Base-by-base conservation (phyloP, 2,329 filamentous ascomycete species). In the Beauveria brongniartii region DNA sequence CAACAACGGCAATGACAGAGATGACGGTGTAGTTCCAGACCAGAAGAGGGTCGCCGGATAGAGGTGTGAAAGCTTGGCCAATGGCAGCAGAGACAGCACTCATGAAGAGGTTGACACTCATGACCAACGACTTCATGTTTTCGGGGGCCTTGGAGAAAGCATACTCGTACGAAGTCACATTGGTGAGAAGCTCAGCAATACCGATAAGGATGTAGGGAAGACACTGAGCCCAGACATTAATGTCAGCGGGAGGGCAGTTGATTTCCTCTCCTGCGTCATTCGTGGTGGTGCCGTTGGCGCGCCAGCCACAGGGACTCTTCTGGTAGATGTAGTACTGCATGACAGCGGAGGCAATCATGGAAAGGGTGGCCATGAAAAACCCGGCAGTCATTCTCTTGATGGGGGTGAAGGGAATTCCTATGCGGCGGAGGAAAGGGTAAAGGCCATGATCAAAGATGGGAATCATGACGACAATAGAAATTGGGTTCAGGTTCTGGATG, bases 121-220 rank as follows among this genome's bases (percentile, higher is more conserved):
- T 80, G 67, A 92, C 87, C n/a, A 92, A 79, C 1, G 86, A 89
- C 65, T 88, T 86, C 89, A 92, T 92, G 77, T 91, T 91, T 68
- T 82, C 84, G 28, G 89, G 89, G 0, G 88, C 88, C 74, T 91
- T 90, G 71, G 86, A 87, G 76, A 86, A 92, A 40, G 89, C 89
- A 65, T 90, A 91, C 70, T 91, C 89, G 65, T 89, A 83, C 1
- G 85, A 85, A 18, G 80, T 81, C 62, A 82, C 79, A 67, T 81
- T 81, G 64, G 80, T 77, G 65, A 82, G 78, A 59, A 82, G 80
- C 72, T 83, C 80, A 9, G 80, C 77, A 4, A 82, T 69, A 63
- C 79, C 80, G 28, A 80, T 77, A 28, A 83, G 67, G 64, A 81
- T 74, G 68, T 81, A 80, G 22, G 80, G 77, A 12, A 82, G 72